Conservation (phyloP, 345 rosid genomes). For the Erysimum cheiranthoides region DNA sequence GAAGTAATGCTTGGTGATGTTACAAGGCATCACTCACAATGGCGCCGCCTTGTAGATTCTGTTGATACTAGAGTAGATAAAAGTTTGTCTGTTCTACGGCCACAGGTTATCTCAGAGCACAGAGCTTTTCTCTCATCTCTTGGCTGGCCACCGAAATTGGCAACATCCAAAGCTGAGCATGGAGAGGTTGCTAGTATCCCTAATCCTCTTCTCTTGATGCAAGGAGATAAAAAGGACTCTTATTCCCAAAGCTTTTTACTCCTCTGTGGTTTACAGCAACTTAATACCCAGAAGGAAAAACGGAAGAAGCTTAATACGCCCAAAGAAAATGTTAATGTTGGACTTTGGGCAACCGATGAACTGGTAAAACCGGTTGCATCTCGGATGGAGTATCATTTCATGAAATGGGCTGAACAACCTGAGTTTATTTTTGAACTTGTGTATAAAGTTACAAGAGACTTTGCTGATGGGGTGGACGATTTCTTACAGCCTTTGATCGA, state of each 20-base stretch:
- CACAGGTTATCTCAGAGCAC: slow-evolving; percentile 69
- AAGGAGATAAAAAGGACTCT: slow-evolving; percentile 56
- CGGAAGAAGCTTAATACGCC: slow-evolving; percentile 49
- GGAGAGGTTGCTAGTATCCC: slow-evolving; percentile 51
- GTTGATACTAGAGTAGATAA: slow-evolving; percentile 76
- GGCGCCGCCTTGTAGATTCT: slow-evolving; percentile 63
- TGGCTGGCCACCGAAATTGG: slow-evolving; percentile 85
- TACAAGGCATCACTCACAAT: slow-evolving; percentile 54
- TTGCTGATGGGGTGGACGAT: slow-evolving; percentile 68
- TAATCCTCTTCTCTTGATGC: slow-evolving; percentile 68
- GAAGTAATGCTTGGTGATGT: slow-evolving; percentile 57
- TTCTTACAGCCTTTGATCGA: slow-evolving; percentile 85
- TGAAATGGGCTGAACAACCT: slow-evolving; percentile 72
- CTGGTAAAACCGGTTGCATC: slow-evolving; percentile 72
- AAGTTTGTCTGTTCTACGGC: slow-evolving; percentile 61
- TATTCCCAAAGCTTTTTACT: slow-evolving; percentile 69
- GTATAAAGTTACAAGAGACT: slow-evolving; percentile 65
- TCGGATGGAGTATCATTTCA: slow-evolving; percentile 78
- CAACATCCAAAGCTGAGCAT: slow-evolving; percentile 47
- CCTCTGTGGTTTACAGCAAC: slow-evolving; percentile 72
- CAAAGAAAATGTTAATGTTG: slow-evolving; percentile 31
- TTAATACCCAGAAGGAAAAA: slow-evolving; percentile 58
- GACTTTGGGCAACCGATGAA: slow-evolving; percentile 78
- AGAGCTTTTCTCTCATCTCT: slow-evolving; percentile 75
- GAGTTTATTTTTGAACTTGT: slow-evolving; percentile 76